These are phyloP conservation scores for Leptographium flavum DNA, from an alignment of 2,329 filamentous ascomycete genomes.

Conservation along the genomic window DNA sequence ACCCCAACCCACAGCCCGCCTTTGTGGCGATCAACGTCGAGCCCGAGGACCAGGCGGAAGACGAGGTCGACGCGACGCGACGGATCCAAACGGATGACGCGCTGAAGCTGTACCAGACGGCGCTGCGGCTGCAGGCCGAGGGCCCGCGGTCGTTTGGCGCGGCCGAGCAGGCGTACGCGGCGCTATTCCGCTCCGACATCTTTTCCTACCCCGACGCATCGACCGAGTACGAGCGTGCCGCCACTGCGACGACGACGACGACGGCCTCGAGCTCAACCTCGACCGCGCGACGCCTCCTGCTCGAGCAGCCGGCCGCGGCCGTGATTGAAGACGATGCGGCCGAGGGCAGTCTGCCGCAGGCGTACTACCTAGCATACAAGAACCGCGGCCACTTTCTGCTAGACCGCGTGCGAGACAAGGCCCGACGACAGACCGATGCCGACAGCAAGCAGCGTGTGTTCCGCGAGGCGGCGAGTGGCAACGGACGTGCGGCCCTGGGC, in stretches of 20 bases:
- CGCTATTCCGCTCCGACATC: constrained; percentile 81
- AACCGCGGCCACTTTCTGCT: constrained; percentile 86
- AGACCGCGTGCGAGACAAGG: constrained; percentile 50
- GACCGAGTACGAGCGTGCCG: constrained; percentile 68
- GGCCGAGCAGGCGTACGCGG: constrained; percentile 68
- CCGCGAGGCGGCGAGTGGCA: constrained; percentile 19
- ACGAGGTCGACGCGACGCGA: constrained; percentile 88
- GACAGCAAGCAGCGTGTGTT: constrained; percentile 11
- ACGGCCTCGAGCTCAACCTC: too few relatives aligned
- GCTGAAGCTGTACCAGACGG: constrained; percentile 82
- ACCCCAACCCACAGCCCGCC: constrained; percentile 29
- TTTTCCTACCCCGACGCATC: constrained; percentile 81
- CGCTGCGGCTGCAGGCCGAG: constrained; percentile 81
- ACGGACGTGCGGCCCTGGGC: constrained; percentile 33
- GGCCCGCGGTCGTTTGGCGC: constrained; percentile 62
- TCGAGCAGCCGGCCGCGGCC: constrained; percentile 30
- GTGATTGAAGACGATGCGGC: constrained; percentile 55
- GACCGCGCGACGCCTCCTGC: too few relatives aligned
- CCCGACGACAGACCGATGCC: constrained; percentile 11
- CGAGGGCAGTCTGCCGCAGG: constrained; percentile 72
- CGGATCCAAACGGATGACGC: constrained; percentile 95
- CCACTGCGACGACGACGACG: constrained; percentile 29
- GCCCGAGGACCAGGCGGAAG: constrained; percentile 76
- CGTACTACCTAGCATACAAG: constrained; percentile 86
- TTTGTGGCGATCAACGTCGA: constrained; percentile 91